Evolutionary conservation across 257 asterid species (phyloP).

Genomic region (Solanum etuberosum): DNA sequence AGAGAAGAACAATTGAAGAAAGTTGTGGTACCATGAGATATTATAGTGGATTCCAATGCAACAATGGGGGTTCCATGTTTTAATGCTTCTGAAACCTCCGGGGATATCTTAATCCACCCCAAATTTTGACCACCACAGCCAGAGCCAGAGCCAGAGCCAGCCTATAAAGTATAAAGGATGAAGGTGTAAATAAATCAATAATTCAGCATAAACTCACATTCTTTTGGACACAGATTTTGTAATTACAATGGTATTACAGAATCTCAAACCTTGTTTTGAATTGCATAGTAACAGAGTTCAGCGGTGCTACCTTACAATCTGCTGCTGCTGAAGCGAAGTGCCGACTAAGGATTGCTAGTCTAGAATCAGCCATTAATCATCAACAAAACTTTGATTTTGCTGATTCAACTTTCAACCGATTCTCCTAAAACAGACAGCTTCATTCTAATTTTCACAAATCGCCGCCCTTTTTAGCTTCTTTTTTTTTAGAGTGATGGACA

Average conservation of each 20-base stretch:
- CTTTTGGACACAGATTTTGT: too few species aligned
- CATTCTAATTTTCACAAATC: too few species aligned
- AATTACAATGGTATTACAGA: not conserved
- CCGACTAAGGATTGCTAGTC: not conserved
- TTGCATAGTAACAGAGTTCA: not conserved
- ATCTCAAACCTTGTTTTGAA: not conserved
- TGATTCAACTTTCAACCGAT: too few species aligned
- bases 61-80: constrained; percentile 63
- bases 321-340: not conserved
- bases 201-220: not conserved
- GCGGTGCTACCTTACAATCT: not conserved
- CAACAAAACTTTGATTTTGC: not conserved
- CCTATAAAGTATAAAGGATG: not conserved
- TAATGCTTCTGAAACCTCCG: constrained; percentile 78
- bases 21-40: constrained; percentile 59
- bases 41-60: constrained; percentile 94
- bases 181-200: not conserved
- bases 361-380: not conserved
- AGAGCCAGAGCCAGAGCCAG: not conserved
- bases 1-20: too few species aligned
- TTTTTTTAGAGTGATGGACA: too few species aligned
- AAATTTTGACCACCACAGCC: not conserved
- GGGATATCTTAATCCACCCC: constrained; percentile 39
- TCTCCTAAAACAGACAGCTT: too few species aligned
- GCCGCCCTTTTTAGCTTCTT: too few species aligned